A percentile compares a stretch with the other conserved stretches of the same genome.
Conservation (phyloP, 768 basidiomycete species). For the Gymnopilus dilepis region DNA sequence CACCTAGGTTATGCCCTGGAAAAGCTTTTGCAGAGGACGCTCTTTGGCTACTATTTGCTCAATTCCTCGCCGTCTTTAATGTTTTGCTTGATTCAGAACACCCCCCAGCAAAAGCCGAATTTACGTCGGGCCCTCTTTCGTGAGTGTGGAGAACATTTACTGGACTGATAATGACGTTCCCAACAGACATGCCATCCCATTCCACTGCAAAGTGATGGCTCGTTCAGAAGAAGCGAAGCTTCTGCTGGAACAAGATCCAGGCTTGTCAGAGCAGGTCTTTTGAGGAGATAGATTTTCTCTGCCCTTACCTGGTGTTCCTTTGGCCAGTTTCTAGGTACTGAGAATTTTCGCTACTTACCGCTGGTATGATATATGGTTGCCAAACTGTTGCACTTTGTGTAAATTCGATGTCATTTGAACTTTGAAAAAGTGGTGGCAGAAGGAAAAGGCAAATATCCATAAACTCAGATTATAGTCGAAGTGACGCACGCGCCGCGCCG, state of each 20-base stretch:
- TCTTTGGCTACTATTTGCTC: constrained; percentile 6
- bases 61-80: constrained; percentile 5
- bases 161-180: background rate
- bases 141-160: background rate
- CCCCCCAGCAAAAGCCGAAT: constrained; percentile 1
- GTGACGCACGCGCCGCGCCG: too few relatives aligned
- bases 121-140: constrained; percentile 12
- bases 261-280: too few relatives aligned
- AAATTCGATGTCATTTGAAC: too few relatives aligned
- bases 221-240: background rate
- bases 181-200: background rate
- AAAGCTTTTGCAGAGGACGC: constrained; percentile 9
- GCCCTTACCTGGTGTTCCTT: too few relatives aligned
- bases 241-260: background rate
- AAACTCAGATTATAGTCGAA: too few relatives aligned
- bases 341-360: too few relatives aligned
- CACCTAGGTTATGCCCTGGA: constrained; percentile 3
- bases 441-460: too few relatives aligned
- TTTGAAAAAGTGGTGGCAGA: too few relatives aligned
- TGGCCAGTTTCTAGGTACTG: too few relatives aligned
- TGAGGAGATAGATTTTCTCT: too few relatives aligned
- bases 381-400: too few relatives aligned
- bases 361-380: too few relatives aligned
- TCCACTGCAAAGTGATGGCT: background rate
- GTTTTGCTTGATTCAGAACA: background rate